Percentiles rank a stretch among this genome's conserved stretches.
phyloP scores from a whole-genome alignment of 768 basidiomycete species.

The Mycena galopus region DNA sequence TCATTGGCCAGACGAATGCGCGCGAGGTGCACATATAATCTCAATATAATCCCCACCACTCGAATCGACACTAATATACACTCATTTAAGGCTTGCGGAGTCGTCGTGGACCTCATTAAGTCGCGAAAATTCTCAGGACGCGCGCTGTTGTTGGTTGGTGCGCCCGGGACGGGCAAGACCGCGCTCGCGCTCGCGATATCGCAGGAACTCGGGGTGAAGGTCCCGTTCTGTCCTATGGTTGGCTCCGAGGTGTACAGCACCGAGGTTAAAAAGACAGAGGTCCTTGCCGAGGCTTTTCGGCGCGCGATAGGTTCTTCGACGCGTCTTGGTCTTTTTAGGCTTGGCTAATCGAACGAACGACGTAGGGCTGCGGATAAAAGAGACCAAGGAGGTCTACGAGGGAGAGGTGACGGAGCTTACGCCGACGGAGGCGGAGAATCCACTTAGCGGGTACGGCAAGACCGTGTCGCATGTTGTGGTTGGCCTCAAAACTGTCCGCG shows the following conservation, averaged over 20 bases:
- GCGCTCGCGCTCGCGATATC: conserved; percentile 96
- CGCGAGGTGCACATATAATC: conserved; percentile 90
- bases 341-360: conserved; percentile 5
- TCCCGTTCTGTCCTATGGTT: conserved; percentile 99
- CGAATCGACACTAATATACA: not conserved
- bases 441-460: conserved; percentile 97
- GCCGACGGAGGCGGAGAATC: conserved; percentile 96
- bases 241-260: conserved; percentile 97
- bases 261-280: conserved; percentile 99
- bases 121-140: conserved; percentile 95
- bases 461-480: conserved; percentile 98
- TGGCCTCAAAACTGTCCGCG: conserved; percentile 92
- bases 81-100: conserved; percentile 82
- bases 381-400: conserved; percentile 98
- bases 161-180: conserved; percentile 98
- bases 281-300: conserved; percentile 93
- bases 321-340: conserved; percentile 27
- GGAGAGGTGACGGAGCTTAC: conserved; percentile 98
- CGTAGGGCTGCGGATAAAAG: conserved; percentile 97
- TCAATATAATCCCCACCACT: no score
- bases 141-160: conserved; percentile 92
- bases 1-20: conserved; percentile 91
- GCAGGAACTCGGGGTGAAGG: conserved; percentile 93
- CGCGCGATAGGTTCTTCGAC: conserved; percentile 89
- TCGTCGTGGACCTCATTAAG: conserved; percentile 90